Conservation (phyloP, 2,329 filamentous ascomycete genomes). For the Alternaria sp. region DNA sequence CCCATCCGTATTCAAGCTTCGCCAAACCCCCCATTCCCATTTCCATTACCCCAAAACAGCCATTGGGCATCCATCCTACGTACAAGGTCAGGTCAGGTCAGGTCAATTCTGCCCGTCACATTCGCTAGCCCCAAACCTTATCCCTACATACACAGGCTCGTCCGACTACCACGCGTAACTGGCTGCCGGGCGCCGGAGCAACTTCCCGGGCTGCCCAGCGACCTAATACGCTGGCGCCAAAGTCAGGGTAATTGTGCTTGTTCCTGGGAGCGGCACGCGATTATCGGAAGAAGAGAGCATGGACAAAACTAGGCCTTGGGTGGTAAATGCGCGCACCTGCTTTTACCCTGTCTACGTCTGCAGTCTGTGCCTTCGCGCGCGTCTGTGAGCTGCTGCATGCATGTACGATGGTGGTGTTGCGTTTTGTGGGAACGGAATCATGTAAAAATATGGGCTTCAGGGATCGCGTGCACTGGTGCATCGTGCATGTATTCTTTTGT, state of each 20-base stretch:
- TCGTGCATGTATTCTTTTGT: neutral
- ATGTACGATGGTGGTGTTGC: neutral
- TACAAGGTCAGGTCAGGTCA: neutral
- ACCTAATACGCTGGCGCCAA: neutral
- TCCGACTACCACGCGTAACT: neutral
- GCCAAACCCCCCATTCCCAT: neutral
- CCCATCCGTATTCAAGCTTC: neutral
- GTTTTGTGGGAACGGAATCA: neutral
- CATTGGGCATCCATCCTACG: neutral
- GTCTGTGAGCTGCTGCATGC: neutral
- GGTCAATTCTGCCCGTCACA: neutral
- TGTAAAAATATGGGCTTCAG: neutral
- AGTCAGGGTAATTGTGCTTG: slow-evolving; percentile 1
- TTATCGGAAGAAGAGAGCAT: neutral
- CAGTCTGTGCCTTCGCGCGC: neutral
- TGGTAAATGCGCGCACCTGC: neutral
- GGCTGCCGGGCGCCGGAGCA: neutral
- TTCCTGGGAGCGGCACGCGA: neutral
- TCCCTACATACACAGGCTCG: neutral
- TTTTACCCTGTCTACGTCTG: neutral
- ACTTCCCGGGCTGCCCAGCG: neutral
- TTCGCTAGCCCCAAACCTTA: neutral
- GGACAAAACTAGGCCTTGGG: neutral
- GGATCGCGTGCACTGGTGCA: neutral
- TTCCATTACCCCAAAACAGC: neutral